Conservation (phyloP, 2,329 filamentous ascomycete genomes). For the Hypoxylon sp. region DNA sequence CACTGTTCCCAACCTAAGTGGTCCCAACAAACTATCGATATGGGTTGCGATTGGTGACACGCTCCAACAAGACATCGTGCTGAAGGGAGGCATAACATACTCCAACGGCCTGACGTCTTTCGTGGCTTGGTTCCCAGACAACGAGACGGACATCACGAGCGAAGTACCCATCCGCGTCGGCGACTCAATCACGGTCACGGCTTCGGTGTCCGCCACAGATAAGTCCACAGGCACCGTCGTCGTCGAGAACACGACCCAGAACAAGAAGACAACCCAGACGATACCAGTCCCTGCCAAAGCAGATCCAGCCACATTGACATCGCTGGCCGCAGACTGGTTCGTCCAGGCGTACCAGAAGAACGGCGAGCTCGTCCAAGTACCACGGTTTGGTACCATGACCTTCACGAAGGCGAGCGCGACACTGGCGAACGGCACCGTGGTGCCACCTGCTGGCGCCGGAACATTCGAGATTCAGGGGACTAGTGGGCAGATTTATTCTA, state of each 20-base stretch:
- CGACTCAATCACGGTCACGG: constrained; percentile 36
- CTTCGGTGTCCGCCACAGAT: constrained; percentile 23
- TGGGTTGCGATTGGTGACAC: constrained; percentile 42
- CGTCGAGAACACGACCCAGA: constrained; percentile 37
- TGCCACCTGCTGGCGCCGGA: constrained; percentile 28
- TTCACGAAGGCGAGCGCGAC: constrained; percentile 37
- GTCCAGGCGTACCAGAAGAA: constrained; percentile 39
- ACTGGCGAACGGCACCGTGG: constrained; percentile 20
- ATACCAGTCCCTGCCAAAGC: constrained; percentile 26
- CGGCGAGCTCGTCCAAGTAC: constrained; percentile 34
- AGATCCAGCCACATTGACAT: constrained; percentile 24
- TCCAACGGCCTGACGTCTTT: constrained; percentile 30
- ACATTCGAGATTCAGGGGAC: constrained; percentile 41
- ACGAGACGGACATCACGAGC: constrained; percentile 31
- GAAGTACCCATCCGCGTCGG: constrained; percentile 30
- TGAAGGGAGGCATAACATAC: constrained; percentile 40
- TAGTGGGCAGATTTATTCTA: constrained; percentile 39
- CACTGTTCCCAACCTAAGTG: constrained; percentile 32
- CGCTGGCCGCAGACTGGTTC: constrained; percentile 40
- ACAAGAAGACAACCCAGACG: constrained; percentile 27
- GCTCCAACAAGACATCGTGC: constrained; percentile 35
- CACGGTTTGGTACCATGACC: constrained; percentile 27
- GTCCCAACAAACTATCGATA: constrained; percentile 30
- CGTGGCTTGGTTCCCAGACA: constrained; percentile 31
- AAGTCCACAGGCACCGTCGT: constrained; percentile 33